These are phyloP conservation scores for Astragalus glycyphyllos DNA, from an alignment of 306 rosid species.

Conservation along the genomic window DNA sequence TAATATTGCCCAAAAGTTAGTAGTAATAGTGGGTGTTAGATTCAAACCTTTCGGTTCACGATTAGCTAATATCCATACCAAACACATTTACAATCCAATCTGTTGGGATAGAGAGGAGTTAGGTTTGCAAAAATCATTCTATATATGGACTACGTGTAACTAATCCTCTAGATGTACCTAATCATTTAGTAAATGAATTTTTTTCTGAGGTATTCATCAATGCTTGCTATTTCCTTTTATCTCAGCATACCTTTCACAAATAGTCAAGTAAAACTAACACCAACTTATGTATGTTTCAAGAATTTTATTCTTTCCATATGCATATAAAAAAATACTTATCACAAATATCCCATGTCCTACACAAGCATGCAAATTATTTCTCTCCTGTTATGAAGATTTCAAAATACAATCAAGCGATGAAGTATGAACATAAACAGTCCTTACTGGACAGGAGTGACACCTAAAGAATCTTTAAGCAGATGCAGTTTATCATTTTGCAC, in stretches of 20 bases:
- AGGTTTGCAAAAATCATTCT: not conserved
- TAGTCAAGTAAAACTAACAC: not conserved
- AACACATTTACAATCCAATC: not conserved
- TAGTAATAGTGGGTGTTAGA: no score
- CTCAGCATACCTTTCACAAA: not conserved
- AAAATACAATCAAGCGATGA: constrained; percentile 7
- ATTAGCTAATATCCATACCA: not conserved
- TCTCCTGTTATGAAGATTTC: not conserved
- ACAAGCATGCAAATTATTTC: constrained; percentile 23
- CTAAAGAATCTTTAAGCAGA: constrained; percentile 17
- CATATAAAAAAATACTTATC: constrained; percentile 11
- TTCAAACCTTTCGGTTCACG: no score
- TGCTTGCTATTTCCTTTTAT: not conserved
- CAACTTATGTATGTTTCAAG: not conserved
- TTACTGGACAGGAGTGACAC: not conserved
- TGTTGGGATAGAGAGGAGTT: no score
- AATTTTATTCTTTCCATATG: constrained; percentile 26
- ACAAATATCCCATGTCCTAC: constrained; percentile 20
- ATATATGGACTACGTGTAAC: not conserved
- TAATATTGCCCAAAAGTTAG: no score
- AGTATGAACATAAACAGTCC: not conserved
- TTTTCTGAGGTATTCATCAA: not conserved
- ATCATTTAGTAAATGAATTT: not conserved
- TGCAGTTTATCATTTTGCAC: constrained; percentile 37
- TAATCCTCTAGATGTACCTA: not conserved